These are phyloP conservation scores for Pythium aphanidermatum DNA, from an alignment of 352 stramenopile species.

Conservation along the genomic window DNA sequence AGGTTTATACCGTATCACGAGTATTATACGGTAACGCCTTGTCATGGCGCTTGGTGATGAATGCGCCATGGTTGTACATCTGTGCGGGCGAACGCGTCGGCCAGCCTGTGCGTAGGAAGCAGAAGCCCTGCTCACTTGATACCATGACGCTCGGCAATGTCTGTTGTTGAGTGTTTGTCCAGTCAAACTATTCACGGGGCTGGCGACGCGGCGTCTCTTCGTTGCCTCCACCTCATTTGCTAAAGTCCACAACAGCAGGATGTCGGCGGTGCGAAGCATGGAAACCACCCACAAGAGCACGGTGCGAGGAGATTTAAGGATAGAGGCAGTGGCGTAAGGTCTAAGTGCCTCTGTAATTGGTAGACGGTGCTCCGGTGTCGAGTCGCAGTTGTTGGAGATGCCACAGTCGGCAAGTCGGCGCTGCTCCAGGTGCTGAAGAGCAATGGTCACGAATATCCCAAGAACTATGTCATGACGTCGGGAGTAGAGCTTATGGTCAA, in stretches of 20 bases:
- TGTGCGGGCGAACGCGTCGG: too few species aligned
- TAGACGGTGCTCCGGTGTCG: conserved; percentile 88
- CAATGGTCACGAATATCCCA: conserved; percentile 88
- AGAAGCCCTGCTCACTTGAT: too few species aligned
- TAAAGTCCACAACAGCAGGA: conserved; percentile 8
- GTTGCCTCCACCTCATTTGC: not conserved
- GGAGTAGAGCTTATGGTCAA: conserved; percentile 89
- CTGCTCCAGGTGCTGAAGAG: conserved; percentile 90
- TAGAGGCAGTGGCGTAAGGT: too few species aligned
- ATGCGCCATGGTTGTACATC: too few species aligned
- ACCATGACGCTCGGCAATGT: too few species aligned
- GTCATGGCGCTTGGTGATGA: too few species aligned
- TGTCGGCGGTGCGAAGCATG: conserved; percentile 87
- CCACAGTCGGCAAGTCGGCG: conserved; percentile 87
- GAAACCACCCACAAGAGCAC: conserved; percentile 88
- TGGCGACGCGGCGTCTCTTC: not conserved
- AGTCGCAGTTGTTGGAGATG: conserved; percentile 88
- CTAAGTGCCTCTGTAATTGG: conserved; percentile 1
- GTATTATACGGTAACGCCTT: too few species aligned
- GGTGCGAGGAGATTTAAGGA: too few species aligned
- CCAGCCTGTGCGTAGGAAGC: too few species aligned
- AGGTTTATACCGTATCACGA: too few species aligned
- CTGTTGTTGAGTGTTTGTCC: too few species aligned
- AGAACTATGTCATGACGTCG: conserved; percentile 95
- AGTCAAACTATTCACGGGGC: too few species aligned